Conservation (phyloP, 805 yeast genomes). For the Ogataea corticis region DNA sequence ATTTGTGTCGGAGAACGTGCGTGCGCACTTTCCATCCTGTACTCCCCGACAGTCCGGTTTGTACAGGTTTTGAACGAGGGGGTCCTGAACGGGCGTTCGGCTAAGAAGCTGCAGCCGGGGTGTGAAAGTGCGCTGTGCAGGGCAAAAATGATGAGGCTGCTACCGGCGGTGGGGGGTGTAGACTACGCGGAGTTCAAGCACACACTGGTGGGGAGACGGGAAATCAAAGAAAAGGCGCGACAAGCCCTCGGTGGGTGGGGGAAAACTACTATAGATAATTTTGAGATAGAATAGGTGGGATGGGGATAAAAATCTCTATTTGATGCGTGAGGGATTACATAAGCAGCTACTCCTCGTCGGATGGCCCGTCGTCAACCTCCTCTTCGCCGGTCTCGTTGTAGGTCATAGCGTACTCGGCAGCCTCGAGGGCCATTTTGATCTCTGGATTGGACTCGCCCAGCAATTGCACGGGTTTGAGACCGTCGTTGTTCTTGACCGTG, state of each 20-base stretch:
- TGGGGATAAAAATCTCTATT: no score
- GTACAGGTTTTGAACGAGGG: conserved; percentile 55
- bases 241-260: conserved; percentile 17
- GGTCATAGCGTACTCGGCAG: conserved; percentile 76
- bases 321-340: not conserved
- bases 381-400: conserved; percentile 39
- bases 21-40: conserved; percentile 28
- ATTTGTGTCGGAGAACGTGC: not conserved
- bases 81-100: conserved; percentile 54
- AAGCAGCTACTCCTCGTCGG: conserved; percentile 22
- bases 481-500: conserved; percentile 54
- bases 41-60: conserved; percentile 21
- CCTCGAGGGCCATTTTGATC: conserved; percentile 64
- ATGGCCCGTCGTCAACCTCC: conserved; percentile 38
- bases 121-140: conserved; percentile 18
- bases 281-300: not conserved
- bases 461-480: conserved; percentile 75
- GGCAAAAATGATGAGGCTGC: conserved; percentile 10
- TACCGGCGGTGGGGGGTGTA: not conserved
- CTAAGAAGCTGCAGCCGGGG: conserved; percentile 17
- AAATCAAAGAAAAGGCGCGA: conserved; percentile 5
- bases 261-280: conserved; percentile 4
- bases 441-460: conserved; percentile 51
- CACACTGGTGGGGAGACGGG: not conserved
- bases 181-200: conserved; percentile 20